These are phyloP conservation scores for Sclerotinia minor DNA, from an alignment of 2,329 filamentous ascomycete species.

Conservation along the genomic window DNA sequence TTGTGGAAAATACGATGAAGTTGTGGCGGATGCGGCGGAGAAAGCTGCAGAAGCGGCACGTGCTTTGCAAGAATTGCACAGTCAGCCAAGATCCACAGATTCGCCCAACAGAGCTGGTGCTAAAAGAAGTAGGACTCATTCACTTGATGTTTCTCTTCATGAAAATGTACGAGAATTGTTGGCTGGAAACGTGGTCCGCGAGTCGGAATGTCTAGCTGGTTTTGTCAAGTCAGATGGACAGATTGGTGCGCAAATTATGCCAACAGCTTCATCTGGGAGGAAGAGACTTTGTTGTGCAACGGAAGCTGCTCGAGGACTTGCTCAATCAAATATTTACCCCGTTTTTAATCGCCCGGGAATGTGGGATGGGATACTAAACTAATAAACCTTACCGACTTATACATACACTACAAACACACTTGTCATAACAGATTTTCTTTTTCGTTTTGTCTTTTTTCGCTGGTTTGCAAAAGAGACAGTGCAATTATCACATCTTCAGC, in stretches of 20 bases:
- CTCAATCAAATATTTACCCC: slow-evolving; percentile 50
- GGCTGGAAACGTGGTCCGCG: slow-evolving; percentile 45
- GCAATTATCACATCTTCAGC: slow-evolving; percentile 15
- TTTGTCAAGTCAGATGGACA: slow-evolving; percentile 42
- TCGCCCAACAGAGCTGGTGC: slow-evolving; percentile 45
- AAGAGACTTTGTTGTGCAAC: slow-evolving; percentile 69
- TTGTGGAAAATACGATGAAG: slow-evolving; percentile 52
- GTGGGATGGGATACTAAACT: slow-evolving; percentile 64
- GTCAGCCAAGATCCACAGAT: slow-evolving; percentile 48
- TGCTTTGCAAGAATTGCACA: slow-evolving; percentile 61
- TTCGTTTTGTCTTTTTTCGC: slow-evolving; percentile 21
- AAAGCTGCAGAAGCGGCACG: slow-evolving; percentile 55
- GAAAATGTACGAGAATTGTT: slow-evolving; percentile 61
- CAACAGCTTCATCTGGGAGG: slow-evolving; percentile 48
- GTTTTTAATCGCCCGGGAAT: slow-evolving; percentile 59
- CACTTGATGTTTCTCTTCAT: slow-evolving; percentile 61
- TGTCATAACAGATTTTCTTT: slow-evolving; percentile 29
- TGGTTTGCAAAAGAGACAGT: slow-evolving; percentile 14
- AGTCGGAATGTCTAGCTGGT: slow-evolving; percentile 32
- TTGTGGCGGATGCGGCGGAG: slow-evolving; percentile 47
- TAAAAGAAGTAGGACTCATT: slow-evolving; percentile 62
- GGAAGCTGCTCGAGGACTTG: slow-evolving; percentile 54
- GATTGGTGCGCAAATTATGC: slow-evolving; percentile 47
- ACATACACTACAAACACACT: slow-evolving; percentile 25
- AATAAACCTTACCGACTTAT: slow-evolving; percentile 30